A percentile compares a stretch with the other conserved stretches of the same genome.
These are phyloP conservation scores for Rubia yunnanensis DNA, from an alignment of 257 asterid genomes.

Conservation along the genomic window DNA sequence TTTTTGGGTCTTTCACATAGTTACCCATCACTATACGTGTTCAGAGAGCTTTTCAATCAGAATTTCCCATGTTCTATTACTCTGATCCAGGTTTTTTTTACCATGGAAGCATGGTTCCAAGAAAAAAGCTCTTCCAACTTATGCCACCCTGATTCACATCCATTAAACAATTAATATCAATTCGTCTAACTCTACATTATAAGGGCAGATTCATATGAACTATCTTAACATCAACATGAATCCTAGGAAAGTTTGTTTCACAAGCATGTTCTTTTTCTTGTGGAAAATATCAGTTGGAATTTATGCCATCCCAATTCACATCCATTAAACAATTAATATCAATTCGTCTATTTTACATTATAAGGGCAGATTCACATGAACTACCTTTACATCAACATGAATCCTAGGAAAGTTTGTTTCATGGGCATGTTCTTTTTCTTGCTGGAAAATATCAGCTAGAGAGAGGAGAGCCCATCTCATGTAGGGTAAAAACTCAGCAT, in stretches of 20 bases:
- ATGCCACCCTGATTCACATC: background rate
- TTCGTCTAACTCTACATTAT: background rate
- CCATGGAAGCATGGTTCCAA: background rate
- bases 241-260: background rate
- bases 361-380: background rate
- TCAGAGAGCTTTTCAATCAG: background rate
- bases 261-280: background rate
- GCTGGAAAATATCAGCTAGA: background rate
- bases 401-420: background rate
- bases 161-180: background rate
- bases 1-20: background rate
- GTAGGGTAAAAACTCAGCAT: constrained; percentile 3
- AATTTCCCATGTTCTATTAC: too few relatives aligned
- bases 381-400: background rate
- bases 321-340: constrained; percentile 1
- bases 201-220: background rate
- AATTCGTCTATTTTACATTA: background rate
- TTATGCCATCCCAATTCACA: too few relatives aligned
- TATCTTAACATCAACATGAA: background rate
- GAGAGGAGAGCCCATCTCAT: background rate
- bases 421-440: background rate
- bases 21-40: too few relatives aligned
- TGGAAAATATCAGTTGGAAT: background rate
- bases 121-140: background rate
- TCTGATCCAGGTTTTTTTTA: too few relatives aligned